Evolutionary conservation across 805 yeast species (phyloP), one percentile per base, ranked within the genome.

Genomic region (Candida stauntonica): DNA sequence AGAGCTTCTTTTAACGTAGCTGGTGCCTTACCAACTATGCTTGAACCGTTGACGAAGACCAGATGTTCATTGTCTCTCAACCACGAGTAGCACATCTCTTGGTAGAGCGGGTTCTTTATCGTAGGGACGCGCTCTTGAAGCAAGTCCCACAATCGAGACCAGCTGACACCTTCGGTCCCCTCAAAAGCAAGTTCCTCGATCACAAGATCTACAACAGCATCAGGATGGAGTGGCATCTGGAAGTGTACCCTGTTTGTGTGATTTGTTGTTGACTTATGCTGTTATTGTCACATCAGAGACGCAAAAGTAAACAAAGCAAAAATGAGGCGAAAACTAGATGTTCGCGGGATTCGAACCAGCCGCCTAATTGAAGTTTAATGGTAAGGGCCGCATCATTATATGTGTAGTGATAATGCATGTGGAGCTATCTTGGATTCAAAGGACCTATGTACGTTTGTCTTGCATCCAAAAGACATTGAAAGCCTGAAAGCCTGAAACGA

Each of bases 21-120:
- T 6, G 45, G 45, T 7, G 35, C 17, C 1, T 17, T 27, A 16
- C 39, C 16, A 3, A 29, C 29, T 8, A 26, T 13, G 8, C 28
- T 7, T n/a, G n/a, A n/a, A 12, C 28, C 40, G 11, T 17, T 13
- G 5, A 33, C 21, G 14, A 45, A 11, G 11, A 38, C 38, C 5
- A 55, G 15, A 18, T 50, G 37, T 6, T 19, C 18, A 29, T 63
- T 57, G 11, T 47, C 39, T 9, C 51, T 42, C 5, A 68, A 44
- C 72, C 73, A 68, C 5, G 51, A 50, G 62, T 68, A 68, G 0
- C 63, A 48, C 16, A 67, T 46, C 6, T 46, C 38, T 41, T 63
- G 63, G 30, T 54, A 57, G 21, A 62, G 48, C 3, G 55, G 58
- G 39, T 66, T 65, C 5, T 62, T 33, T 0, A 36, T 35, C 3